Evolutionary conservation across 768 basidiomycete species (phyloP).

Genomic region (Strobilomyces echinocephalus): DNA sequence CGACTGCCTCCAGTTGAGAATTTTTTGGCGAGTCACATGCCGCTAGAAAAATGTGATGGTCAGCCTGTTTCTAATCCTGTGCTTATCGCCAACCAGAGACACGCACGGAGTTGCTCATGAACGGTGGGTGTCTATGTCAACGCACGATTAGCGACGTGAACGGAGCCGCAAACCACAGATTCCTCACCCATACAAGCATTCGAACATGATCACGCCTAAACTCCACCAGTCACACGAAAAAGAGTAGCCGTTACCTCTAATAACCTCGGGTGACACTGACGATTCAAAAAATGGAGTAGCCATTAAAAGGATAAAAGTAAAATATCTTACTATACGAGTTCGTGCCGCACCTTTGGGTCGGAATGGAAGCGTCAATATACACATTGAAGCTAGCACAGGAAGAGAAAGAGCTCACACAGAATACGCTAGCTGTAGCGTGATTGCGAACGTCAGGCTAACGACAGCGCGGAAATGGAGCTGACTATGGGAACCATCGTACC

Average conservation of each 20-base stretch:
- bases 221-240: constrained; percentile 99
- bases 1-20: constrained; percentile 89
- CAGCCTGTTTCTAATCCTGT: constrained; percentile 19
- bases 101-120: constrained; percentile 88
- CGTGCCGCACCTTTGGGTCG: constrained; percentile 64
- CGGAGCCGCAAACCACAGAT: constrained; percentile 26
- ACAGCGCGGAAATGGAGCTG: constrained; percentile 26
- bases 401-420: constrained; percentile 62
- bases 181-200: constrained; percentile 85
- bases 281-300: constrained; percentile 19
- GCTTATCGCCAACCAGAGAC: constrained; percentile 17
- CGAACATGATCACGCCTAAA: constrained; percentile 94
- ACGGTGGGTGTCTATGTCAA: constrained; percentile 76
- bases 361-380: constrained; percentile 25
- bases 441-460: constrained; percentile 21
- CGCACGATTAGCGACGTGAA: constrained; percentile 21
- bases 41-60: constrained; percentile 44
- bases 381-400: constrained; percentile 9
- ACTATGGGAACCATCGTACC: constrained; percentile 43
- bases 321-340: constrained; percentile 75
- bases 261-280: constrained; percentile 86
- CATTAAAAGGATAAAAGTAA: constrained; percentile 23
- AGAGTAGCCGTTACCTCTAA: constrained; percentile 86
- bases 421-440: constrained; percentile 64
- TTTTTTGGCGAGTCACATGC: constrained; percentile 94